These are phyloP conservation scores for Cytospora paraplurivora DNA, from an alignment of 2,329 filamentous ascomycete genomes.

Conservation along the genomic window DNA sequence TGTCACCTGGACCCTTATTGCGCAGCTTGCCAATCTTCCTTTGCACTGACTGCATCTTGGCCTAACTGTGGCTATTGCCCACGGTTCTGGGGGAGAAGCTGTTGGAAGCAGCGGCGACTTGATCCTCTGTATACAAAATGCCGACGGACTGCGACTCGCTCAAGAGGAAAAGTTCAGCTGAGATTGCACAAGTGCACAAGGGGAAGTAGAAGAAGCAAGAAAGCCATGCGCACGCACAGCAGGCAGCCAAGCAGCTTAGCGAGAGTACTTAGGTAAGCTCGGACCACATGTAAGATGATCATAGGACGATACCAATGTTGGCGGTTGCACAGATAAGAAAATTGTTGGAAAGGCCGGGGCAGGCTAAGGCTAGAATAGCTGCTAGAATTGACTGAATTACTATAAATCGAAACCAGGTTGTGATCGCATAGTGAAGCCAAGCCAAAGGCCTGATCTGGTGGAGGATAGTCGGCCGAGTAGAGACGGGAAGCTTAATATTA, in stretches of 20 bases:
- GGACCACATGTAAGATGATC: constrained; percentile 20
- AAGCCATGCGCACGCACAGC: constrained; percentile 1
- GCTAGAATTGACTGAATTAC: constrained; percentile 2
- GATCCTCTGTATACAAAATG: neutral
- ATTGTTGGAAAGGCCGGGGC: constrained; percentile 8
- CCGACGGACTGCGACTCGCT: neutral
- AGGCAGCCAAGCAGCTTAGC: constrained; percentile 14
- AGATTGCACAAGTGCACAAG: neutral
- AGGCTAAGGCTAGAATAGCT: constrained; percentile 1
- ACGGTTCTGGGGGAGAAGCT: constrained; percentile 8
- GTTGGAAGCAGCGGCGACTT: neutral
- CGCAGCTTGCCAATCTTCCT: constrained; percentile 73
- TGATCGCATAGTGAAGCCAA: neutral
- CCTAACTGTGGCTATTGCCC: constrained; percentile 21
- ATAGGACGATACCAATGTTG: constrained; percentile 6
- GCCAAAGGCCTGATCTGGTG: constrained; percentile 4
- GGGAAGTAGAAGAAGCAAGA: neutral
- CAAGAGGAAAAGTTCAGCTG: neutral
- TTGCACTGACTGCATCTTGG: constrained; percentile 70
- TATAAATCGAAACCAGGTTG: too few relatives aligned
- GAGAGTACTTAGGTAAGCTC: constrained; percentile 9
- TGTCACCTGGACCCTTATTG: constrained; percentile 69
- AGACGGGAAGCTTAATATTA: neutral
- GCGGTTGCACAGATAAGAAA: neutral
- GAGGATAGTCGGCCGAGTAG: neutral